Conservation (phyloP, 177 flowering plant genomes). For the Telopea speciosissima region DNA sequence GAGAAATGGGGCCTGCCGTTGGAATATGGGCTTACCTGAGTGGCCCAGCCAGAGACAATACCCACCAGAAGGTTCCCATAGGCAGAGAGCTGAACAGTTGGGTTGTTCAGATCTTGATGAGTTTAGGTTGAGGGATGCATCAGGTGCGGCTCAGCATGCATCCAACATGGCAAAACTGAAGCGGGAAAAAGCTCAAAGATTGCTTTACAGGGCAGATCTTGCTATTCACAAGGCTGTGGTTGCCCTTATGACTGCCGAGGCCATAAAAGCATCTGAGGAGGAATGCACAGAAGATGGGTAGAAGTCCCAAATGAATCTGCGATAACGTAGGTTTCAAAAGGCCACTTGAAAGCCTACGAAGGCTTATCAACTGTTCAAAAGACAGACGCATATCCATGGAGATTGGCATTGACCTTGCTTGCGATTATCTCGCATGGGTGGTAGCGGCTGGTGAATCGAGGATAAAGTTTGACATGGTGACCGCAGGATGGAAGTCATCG, state of each 20-base stretch:
- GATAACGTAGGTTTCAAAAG: background rate
- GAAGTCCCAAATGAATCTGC: slow-evolving; percentile 8
- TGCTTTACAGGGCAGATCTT: slow-evolving; percentile 70
- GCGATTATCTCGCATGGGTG: background rate
- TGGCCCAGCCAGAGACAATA: slow-evolving; percentile 44
- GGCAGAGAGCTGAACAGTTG: slow-evolving; percentile 34
- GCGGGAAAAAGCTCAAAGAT: slow-evolving; percentile 72
- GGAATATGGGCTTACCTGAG: slow-evolving; percentile 42
- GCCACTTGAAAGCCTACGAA: background rate
- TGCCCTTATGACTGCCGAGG: slow-evolving; percentile 87
- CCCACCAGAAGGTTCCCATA: slow-evolving; percentile 28
- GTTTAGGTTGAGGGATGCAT: slow-evolving; percentile 74
- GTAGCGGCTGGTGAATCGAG: slow-evolving; percentile 5
- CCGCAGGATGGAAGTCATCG: slow-evolving; percentile 4
- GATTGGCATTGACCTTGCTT: background rate
- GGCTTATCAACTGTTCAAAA: slow-evolving; percentile 4
- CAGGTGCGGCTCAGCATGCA: slow-evolving; percentile 78
- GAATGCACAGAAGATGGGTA: slow-evolving; percentile 32
- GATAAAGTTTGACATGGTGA: slow-evolving; percentile 18
- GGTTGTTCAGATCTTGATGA: slow-evolving; percentile 62
- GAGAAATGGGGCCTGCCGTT: slow-evolving; percentile 40
- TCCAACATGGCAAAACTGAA: slow-evolving; percentile 65
- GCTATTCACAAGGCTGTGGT: slow-evolving; percentile 88
- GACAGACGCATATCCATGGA: slow-evolving; percentile 3
- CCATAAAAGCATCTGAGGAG: slow-evolving; percentile 44